A percentile compares a stretch with the other conserved stretches of the same genome.
Conservation (phyloP, 2,329 filamentous ascomycete genomes). For the Trichothecium roseum region DNA sequence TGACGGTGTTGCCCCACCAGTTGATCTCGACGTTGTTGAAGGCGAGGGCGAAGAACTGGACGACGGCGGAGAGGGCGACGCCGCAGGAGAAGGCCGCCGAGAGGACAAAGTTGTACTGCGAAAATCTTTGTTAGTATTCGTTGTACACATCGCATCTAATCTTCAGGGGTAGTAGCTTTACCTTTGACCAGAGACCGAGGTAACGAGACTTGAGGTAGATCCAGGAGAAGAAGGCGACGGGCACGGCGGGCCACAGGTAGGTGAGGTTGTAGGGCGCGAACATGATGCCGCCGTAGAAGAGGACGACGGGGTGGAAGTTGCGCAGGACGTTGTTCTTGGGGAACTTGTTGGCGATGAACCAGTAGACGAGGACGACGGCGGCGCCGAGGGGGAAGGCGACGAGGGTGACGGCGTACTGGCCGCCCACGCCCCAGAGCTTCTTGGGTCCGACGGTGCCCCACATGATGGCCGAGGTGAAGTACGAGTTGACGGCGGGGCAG, state of each 20-base stretch:
- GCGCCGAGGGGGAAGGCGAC: constrained; percentile 40
- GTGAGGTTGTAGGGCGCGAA: constrained; percentile 41
- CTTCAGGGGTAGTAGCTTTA: constrained; percentile 9
- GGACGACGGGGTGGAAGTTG: constrained; percentile 36
- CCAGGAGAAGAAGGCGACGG: constrained; percentile 41
- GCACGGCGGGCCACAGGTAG: constrained; percentile 41
- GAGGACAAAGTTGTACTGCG: constrained; percentile 41
- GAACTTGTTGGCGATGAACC: constrained; percentile 26
- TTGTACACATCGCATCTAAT: neutral
- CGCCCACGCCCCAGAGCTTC: constrained; percentile 37
- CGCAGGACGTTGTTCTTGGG: constrained; percentile 28
- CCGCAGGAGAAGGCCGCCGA: constrained; percentile 38
- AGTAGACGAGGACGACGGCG: constrained; percentile 31
- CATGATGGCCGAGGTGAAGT: constrained; percentile 45
- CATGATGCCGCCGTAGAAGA: constrained; percentile 34
- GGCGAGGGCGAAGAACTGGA: constrained; percentile 36
- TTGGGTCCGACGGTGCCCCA: constrained; percentile 44
- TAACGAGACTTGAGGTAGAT: constrained; percentile 38
- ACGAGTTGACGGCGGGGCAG: constrained; percentile 42
- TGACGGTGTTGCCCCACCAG: constrained; percentile 34
- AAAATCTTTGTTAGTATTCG: constrained; percentile 1
- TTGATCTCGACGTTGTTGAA: constrained; percentile 17
- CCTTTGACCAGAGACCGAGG: constrained; percentile 41
- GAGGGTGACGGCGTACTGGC: constrained; percentile 36
- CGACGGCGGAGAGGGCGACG: constrained; percentile 33